These are phyloP conservation scores for Xylariaceae sp. DNA, from an alignment of 2,329 filamentous ascomycete genomes.

Conservation along the genomic window DNA sequence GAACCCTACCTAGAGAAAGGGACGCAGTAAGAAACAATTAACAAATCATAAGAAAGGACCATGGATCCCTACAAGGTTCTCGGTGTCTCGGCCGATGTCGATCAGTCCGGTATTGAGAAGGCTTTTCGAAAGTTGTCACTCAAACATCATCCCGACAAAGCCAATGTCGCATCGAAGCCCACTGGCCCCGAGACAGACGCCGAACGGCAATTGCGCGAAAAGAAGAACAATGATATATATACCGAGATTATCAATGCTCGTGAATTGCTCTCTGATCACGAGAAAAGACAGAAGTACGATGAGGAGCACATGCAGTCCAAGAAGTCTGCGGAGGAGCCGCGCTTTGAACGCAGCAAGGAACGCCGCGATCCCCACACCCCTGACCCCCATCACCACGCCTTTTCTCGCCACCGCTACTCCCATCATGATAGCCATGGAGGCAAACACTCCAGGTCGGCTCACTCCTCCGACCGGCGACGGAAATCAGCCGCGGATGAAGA, in stretches of 20 bases:
- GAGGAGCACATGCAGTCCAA: no score
- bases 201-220: not conserved
- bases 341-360: no score
- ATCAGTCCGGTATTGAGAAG: not conserved
- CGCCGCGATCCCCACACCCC: no score
- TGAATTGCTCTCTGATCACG: not conserved
- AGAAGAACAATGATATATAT: constrained; percentile 3
- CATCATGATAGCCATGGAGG: no score
- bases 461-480: no score
- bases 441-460: no score
- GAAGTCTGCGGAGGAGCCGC: not conserved
- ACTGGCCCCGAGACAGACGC: not conserved
- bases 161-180: not conserved
- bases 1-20: not conserved
- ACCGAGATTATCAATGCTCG: not conserved
- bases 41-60: not conserved
- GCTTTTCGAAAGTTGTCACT: constrained; percentile 4
- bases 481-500: no score
- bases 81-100: not conserved
- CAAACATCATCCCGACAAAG: constrained; percentile 1
- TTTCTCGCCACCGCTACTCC: no score
- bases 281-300: not conserved
- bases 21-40: not conserved
- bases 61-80: constrained; percentile 7
- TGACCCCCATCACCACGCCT: not conserved